These are phyloP conservation scores for Ogataea populi-albae DNA, from an alignment of 805 yeast species.

Conservation along the genomic window DNA sequence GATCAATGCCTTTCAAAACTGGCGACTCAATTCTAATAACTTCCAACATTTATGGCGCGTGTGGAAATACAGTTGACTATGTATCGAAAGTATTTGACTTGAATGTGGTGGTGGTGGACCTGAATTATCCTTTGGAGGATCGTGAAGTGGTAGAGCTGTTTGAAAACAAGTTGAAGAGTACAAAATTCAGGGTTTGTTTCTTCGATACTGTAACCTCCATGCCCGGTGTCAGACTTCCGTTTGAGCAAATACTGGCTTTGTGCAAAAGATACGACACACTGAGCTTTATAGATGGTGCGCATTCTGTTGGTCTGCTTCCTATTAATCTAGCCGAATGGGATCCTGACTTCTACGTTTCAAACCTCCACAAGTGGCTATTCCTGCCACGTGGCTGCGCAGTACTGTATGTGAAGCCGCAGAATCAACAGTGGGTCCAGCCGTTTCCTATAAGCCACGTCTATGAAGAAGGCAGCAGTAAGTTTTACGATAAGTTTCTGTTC, in stretches of 20 bases:
- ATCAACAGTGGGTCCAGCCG: slow-evolving; percentile 50
- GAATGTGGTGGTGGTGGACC: slow-evolving; percentile 35
- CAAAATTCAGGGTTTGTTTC: slow-evolving; percentile 40
- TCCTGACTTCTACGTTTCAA: slow-evolving; percentile 62
- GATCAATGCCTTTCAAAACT: slow-evolving; percentile 48
- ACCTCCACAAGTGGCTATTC: slow-evolving; percentile 68
- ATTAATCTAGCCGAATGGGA: slow-evolving; percentile 38
- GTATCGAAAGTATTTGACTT: slow-evolving; percentile 35
- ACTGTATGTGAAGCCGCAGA: slow-evolving; percentile 52
- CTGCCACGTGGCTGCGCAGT: slow-evolving; percentile 58
- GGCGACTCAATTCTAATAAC: slow-evolving; percentile 52
- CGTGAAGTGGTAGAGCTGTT: slow-evolving; percentile 37
- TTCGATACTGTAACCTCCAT: slow-evolving; percentile 59
- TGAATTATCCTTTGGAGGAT: slow-evolving; percentile 45
- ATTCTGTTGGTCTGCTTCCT: slow-evolving; percentile 55
- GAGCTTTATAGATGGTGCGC: slow-evolving; percentile 72
- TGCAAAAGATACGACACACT: slow-evolving; percentile 47
- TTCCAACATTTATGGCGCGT: slow-evolving; percentile 52
- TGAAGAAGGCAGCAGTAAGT: slow-evolving; percentile 30
- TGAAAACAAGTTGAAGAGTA: slow-evolving; percentile 28
- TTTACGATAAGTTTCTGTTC: slow-evolving; percentile 47
- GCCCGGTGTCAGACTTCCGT: slow-evolving; percentile 65
- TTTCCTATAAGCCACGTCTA: slow-evolving; percentile 56
- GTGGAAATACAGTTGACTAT: slow-evolving; percentile 49
- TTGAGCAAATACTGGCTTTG: slow-evolving; percentile 40